These are phyloP conservation scores for Candida orba DNA, from an alignment of 805 yeast species.

Conservation along the genomic window DNA sequence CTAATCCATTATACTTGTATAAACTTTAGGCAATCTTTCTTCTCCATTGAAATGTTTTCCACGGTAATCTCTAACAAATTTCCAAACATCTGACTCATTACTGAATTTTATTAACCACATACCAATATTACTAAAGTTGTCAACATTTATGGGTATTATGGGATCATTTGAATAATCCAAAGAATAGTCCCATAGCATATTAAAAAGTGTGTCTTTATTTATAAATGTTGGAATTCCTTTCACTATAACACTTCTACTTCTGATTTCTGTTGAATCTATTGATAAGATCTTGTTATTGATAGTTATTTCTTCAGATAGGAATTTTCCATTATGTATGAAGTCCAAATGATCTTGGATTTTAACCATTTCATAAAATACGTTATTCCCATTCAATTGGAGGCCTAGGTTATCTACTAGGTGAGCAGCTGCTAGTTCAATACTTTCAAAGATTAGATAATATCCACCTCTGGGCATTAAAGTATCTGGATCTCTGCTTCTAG, in stretches of 20 bases:
- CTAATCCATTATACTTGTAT: conserved; percentile 22
- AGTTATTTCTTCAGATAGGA: not conserved
- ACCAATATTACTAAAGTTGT: conserved; percentile 6
- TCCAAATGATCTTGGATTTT: conserved; percentile 13
- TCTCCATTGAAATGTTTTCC: conserved; percentile 32
- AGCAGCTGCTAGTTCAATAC: conserved; percentile 40
- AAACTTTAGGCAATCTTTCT: conserved; percentile 21
- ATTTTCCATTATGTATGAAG: conserved; percentile 4
- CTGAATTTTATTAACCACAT: conserved; percentile 38
- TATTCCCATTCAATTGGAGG: conserved; percentile 44
- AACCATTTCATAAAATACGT: conserved; percentile 39
- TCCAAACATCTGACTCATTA: conserved; percentile 35
- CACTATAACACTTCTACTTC: conserved; percentile 31
- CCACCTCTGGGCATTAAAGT: conserved; percentile 38
- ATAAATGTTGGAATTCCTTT: conserved; percentile 42
- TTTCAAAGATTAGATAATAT: conserved; percentile 47
- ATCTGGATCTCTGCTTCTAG: conserved; percentile 42
- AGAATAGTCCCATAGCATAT: conserved; percentile 43
- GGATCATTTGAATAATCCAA: conserved; percentile 25
- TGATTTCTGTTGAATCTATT: not conserved
- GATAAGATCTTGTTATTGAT: not conserved
- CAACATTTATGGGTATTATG: conserved; percentile 8
- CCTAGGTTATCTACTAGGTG: conserved; percentile 44
- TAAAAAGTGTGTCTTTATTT: conserved; percentile 27
- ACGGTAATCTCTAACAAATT: conserved; percentile 47